A percentile compares a stretch with the other conserved stretches of the same genome.
Evolutionary conservation across 495 filamentous ascomycete species (phyloP).

Genomic region (Articulospora tetracladia): DNA sequence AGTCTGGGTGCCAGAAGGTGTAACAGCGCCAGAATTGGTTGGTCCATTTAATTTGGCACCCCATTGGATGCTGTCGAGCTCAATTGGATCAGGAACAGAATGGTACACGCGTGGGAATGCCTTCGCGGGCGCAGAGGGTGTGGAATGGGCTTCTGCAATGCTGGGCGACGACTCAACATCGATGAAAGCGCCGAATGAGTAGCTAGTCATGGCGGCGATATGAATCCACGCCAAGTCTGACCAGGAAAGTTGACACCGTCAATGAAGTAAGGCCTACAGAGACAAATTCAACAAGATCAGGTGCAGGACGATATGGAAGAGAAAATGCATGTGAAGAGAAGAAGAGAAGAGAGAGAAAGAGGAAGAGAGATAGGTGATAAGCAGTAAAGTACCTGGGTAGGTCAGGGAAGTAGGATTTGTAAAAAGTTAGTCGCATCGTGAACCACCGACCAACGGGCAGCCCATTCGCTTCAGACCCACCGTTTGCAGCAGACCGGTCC

Average conservation of each 20-base stretch:
- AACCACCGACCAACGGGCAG: neutral
- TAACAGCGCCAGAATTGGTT: slow-evolving; percentile 15
- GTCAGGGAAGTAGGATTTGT: neutral
- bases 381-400: too few species aligned
- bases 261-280: too few species aligned
- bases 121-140: slow-evolving; percentile 31
- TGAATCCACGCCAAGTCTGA: neutral
- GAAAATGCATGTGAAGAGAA: neutral
- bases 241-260: neutral
- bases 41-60: slow-evolving; percentile 24
- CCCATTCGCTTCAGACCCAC: neutral
- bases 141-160: slow-evolving; percentile 4
- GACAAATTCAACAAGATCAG: too few species aligned
- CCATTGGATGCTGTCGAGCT: slow-evolving; percentile 30
- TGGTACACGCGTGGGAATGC: slow-evolving; percentile 35
- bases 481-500: neutral
- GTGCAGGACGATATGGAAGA: too few species aligned
- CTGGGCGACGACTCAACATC: slow-evolving; percentile 19
- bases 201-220: slow-evolving; percentile 18
- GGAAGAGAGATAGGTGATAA: neutral
- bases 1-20: slow-evolving; percentile 28
- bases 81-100: slow-evolving; percentile 33
- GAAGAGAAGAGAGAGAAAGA: too few species aligned
- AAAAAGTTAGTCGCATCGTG: neutral
- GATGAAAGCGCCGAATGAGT: slow-evolving; percentile 24